Base-by-base conservation (phyloP, 345 rosid species). In the sweet orange (Citrus sinensis) region DNA sequence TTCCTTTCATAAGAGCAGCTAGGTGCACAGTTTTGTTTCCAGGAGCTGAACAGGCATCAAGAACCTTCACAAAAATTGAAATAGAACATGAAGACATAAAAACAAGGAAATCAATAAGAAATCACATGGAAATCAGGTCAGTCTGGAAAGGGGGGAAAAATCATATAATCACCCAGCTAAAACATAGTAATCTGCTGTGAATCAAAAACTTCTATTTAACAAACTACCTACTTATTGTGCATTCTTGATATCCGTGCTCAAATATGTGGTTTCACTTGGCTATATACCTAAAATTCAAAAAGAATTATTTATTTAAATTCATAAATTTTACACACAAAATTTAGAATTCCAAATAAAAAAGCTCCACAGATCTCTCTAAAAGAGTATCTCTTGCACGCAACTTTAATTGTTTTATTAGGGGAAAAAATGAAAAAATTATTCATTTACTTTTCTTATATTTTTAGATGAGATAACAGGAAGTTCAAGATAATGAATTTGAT, bases 41-140 rank as follows among this genome's bases (percentile, higher is more conserved):
- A 42, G 98, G 99, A 80, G 99, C 97, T 80, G 99, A 89, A 78
- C 98, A 95, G 74, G 99, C 99, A 84, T 95, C 99, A 85, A 95
- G 83, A 84, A 95, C 98, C 99, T 92, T 85, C 86, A 84, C 58
- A 83, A 54, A 79, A 80, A 76, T 40, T 5, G 70, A 81, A 78
- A 65, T 22, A 59, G 54, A 76, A 68, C 59, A 80, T 42, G 67
- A 58, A 32, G 51, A 42, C n/a, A 59, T 24, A 39, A 46, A 25
- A 80, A 56, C 39, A 56, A 71, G 42, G 46, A 67, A 69, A 17
- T 68, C 64, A 73, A 30, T 39, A 40, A 83, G 70, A 71, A 71
- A 77, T 32, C 24, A 22, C 10, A 40, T 34, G 27, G 60, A 30
- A 8, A 25, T 75, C 5, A 9, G 14, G 3, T 8, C 22, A 67